Conservation (phyloP, 768 basidiomycete genomes). For the Sporobolomyces pararoseus region DNA sequence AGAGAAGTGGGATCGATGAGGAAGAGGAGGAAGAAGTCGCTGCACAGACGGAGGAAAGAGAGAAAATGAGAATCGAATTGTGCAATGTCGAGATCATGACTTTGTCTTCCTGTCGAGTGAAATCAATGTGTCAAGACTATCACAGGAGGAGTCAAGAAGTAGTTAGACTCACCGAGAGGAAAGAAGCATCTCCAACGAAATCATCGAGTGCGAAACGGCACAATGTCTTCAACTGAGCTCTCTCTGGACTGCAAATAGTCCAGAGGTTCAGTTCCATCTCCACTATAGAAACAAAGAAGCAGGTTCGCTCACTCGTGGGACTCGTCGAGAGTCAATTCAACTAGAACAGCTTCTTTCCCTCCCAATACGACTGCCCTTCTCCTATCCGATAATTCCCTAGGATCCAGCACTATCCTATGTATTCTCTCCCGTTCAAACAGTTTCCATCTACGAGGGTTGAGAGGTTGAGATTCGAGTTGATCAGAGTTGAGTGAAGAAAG, state of each 20-base stretch:
- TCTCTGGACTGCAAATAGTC: neutral
- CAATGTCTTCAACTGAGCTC: neutral
- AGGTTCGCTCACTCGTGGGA: neutral
- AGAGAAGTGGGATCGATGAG: neutral
- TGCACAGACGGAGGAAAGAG: neutral
- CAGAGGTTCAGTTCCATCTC: too few species aligned
- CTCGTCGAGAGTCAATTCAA: neutral
- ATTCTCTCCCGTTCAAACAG: slow-evolving; percentile 28
- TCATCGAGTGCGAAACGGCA: slow-evolving; percentile 14
- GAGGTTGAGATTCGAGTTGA: neutral
- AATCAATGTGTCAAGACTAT: too few species aligned
- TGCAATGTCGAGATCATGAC: slow-evolving; percentile 26
- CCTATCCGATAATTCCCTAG: rapidly evolving
- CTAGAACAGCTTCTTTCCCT: slow-evolving; percentile 25
- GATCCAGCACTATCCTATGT: slow-evolving; percentile 4
- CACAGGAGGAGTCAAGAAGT: too few species aligned
- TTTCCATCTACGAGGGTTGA: neutral
- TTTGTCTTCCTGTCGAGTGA: neutral
- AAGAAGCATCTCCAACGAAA: slow-evolving; percentile 24
- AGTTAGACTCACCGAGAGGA: neutral
- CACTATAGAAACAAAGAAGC: neutral
- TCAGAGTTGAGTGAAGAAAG: slow-evolving; percentile 8
- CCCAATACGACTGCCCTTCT: slow-evolving; percentile 3
- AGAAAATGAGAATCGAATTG: slow-evolving; percentile 16
- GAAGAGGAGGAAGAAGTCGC: neutral